These are phyloP conservation scores for Leccinum obscurum DNA, from an alignment of 768 basidiomycete genomes.

Conservation along the genomic window DNA sequence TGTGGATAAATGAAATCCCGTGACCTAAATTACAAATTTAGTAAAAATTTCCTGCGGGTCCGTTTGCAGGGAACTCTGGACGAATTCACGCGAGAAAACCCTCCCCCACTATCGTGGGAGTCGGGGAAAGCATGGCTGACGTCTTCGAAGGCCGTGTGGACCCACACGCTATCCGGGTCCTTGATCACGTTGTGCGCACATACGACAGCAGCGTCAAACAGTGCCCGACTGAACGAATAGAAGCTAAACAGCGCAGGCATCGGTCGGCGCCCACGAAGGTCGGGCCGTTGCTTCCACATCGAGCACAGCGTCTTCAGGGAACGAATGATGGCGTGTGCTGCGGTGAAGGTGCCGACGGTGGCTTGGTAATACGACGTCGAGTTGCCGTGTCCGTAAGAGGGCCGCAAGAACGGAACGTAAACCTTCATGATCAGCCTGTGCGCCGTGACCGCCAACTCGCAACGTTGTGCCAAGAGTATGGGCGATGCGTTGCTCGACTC, in stretches of 20 bases:
- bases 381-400: conserved; percentile 27
- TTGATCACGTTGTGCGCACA: conserved; percentile 63
- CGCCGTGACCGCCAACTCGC: conserved; percentile 60
- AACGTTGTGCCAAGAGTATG: conserved; percentile 49
- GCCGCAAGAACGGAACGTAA: conserved; percentile 66
- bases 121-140: conserved; percentile 44
- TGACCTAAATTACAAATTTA: too few species aligned
- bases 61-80: too few species aligned
- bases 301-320: conserved; percentile 46
- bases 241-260: conserved; percentile 52
- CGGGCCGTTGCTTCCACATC: conserved; percentile 39
- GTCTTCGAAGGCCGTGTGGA: conserved; percentile 48
- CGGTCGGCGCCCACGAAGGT: conserved; percentile 33
- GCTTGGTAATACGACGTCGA: conserved; percentile 48
- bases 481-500: conserved; percentile 31
- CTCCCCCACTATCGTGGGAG: too few species aligned
- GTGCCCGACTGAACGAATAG: conserved; percentile 57
- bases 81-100: too few species aligned
- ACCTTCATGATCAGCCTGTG: conserved; percentile 61
- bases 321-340: conserved; percentile 64
- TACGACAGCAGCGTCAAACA: conserved; percentile 67
- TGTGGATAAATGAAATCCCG: too few species aligned
- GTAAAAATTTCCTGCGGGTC: too few species aligned
- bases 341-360: conserved; percentile 56
- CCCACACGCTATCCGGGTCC: conserved; percentile 49